Base-by-base conservation (phyloP, 2,329 filamentous ascomycete species). In the Atkinsonella texensis region DNA sequence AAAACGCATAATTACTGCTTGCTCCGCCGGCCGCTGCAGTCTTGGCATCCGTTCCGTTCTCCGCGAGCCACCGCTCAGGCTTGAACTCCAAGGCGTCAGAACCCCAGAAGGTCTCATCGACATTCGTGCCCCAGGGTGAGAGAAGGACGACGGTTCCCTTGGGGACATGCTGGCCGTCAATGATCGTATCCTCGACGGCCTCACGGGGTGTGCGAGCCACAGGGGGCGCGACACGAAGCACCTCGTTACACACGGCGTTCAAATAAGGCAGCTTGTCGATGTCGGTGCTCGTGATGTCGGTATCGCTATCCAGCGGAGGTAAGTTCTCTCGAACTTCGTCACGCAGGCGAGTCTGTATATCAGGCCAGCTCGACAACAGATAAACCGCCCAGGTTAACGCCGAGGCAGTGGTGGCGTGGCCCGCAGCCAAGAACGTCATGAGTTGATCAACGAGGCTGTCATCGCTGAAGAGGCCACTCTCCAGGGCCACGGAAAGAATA, bases 391-490 rank as follows among this genome's bases (percentile, higher is more conserved):
- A 91, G n/a, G 83, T 85, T 62, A 93, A 74, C 17, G 86, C 76
- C 1, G 82, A 77, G 1, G 87, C 81, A 0, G 86, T 90, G 1
- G 87, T 91, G 68, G 91, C 86, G 65, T 91, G 87, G 20, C 84
- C 84, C 0, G 89, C 89, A 1, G 84, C 85, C 5, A 94, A 77
- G 70, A 94, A 93, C 0, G 87, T 94, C 87, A 94, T 93, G 63
- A 93, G 78, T 68, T 95, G 89, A 64, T 93, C 85, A 38, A 89
- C 79, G n/a, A 95, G 77, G 54, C 88, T 81, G 47, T 89, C 85
- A 55, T 93, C 87, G 12, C 70, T 77, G 67, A 94, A 93, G 6
- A 74, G 80, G 46, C 85, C 86, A 40, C 82, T 88, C 62, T 84
- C 78, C 46, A 95, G 72, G 15, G 89, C 89, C 0, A 91, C 85